A percentile compares a stretch with the other conserved stretches of the same genome.
These are phyloP conservation scores for Fallopia convolvulus DNA, from an alignment of 148 eudicot species.

Conservation along the genomic window DNA sequence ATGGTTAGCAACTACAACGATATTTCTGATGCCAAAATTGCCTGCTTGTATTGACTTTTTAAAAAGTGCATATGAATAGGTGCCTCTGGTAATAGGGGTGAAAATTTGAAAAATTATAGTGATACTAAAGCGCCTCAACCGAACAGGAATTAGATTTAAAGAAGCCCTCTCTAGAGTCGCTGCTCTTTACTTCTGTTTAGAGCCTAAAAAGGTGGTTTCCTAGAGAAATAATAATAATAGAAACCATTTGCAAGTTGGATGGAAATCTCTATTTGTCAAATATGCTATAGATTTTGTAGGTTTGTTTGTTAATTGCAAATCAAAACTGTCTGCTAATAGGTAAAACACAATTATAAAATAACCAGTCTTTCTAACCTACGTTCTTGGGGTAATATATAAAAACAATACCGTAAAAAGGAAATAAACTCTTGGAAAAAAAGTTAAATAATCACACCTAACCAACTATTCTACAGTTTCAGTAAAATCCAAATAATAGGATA, in stretches of 20 bases:
- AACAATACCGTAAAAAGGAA: no score
- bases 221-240: not conserved
- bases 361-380: not conserved
- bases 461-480: not conserved
- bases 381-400: no score
- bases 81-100: not conserved
- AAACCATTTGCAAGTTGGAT: conserved; percentile 5
- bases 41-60: not conserved
- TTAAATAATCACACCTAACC: no score
- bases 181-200: not conserved
- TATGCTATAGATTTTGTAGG: not conserved
- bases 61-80: not conserved
- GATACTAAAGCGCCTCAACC: not conserved
- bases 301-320: not conserved
- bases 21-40: not conserved
- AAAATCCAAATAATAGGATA: not conserved
- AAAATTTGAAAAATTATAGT: not conserved
- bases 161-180: not conserved
- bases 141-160: not conserved
- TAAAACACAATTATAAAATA: not conserved
- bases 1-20: conserved; percentile 34
- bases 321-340: not conserved
- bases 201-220: not conserved
- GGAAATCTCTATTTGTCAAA: not conserved
- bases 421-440: no score